A percentile compares a stretch with the other conserved stretches of the same genome.
Conservation (phyloP, 768 basidiomycete species). For the Trametes cubensis region DNA sequence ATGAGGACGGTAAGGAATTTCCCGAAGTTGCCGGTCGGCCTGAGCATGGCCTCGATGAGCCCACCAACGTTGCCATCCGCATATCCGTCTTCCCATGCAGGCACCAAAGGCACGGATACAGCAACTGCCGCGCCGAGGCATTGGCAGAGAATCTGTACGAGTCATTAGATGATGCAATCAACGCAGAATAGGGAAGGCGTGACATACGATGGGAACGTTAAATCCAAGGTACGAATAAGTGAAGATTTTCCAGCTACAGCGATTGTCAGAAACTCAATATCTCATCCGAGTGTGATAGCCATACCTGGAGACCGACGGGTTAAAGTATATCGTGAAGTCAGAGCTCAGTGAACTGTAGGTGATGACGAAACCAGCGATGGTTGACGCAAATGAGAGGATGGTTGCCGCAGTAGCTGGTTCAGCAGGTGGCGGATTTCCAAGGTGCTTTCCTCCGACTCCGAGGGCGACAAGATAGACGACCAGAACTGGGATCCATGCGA, state of each 20-base stretch:
- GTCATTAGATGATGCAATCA: background rate
- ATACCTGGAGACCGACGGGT: conserved; percentile 59
- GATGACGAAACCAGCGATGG: conserved; percentile 73
- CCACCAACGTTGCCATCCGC: conserved; percentile 60
- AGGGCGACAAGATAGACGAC: conserved; percentile 71
- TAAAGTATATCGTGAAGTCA: conserved; percentile 77
- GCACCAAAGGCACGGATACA: conserved; percentile 55
- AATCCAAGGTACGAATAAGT: conserved; percentile 67
- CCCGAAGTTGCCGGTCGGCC: conserved; percentile 64
- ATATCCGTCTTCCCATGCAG: conserved; percentile 59
- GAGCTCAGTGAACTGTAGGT: conserved; percentile 63
- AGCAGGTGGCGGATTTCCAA: conserved; percentile 50
- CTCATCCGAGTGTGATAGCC: background rate
- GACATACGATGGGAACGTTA: conserved; percentile 54
- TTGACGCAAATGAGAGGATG: conserved; percentile 68
- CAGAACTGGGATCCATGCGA: conserved; percentile 80
- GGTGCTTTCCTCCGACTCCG: conserved; percentile 73
- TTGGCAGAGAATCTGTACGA: conserved; percentile 42
- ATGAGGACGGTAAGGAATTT: conserved; percentile 74
- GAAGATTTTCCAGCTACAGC: conserved; percentile 59
- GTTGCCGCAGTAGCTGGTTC: conserved; percentile 55
- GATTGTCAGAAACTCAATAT: background rate
- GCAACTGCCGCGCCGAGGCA: conserved; percentile 73
- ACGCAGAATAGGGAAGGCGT: conserved; percentile 33
- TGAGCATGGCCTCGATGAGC: conserved; percentile 61